Evolutionary conservation across 441 rosid species (phyloP).

Genomic region (Gossypium davidsonii): DNA sequence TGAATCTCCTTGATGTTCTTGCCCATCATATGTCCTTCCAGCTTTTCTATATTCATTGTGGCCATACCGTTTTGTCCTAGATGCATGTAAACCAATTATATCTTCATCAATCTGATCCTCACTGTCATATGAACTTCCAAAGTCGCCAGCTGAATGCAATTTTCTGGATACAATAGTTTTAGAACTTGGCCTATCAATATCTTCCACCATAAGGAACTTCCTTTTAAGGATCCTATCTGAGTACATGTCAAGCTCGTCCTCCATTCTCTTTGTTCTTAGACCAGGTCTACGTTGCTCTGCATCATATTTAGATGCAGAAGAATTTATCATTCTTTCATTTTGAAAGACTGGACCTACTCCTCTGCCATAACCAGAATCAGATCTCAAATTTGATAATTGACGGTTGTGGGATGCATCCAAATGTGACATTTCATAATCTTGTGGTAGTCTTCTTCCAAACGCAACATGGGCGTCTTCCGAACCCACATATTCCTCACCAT

Average conservation of each 20-base stretch:
- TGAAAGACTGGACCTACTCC: conserved; percentile 33
- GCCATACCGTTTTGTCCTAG: conserved; percentile 25
- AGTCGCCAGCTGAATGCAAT: conserved; percentile 27
- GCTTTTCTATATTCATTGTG: conserved; percentile 25
- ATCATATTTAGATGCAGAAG: conserved; percentile 25
- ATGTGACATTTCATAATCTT: conserved; percentile 25
- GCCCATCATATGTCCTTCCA: conserved; percentile 26
- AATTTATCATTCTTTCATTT: conserved; percentile 25
- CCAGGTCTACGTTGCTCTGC: conserved; percentile 25
- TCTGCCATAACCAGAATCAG: conserved; percentile 40
- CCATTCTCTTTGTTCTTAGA: conserved; percentile 36
- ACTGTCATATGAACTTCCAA: conserved; percentile 29
- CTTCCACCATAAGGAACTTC: conserved; percentile 28
- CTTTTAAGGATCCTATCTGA: conserved; percentile 33
- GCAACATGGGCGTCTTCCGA: conserved; percentile 26
- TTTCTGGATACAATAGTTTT: conserved; percentile 28
- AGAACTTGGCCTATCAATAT: conserved; percentile 24
- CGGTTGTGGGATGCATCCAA: conserved; percentile 25
- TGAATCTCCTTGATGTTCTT: conserved; percentile 21
- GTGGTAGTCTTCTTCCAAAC: conserved; percentile 29
- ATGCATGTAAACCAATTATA: conserved; percentile 19
- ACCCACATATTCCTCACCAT: conserved; percentile 28
- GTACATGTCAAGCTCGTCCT: conserved; percentile 26
- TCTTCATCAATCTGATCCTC: conserved; percentile 37
- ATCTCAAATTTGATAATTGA: conserved; percentile 30